Evolutionary conservation across 768 basidiomycete species (phyloP), one percentile per base, ranked within the genome.

Genomic region (Russula virescens): DNA sequence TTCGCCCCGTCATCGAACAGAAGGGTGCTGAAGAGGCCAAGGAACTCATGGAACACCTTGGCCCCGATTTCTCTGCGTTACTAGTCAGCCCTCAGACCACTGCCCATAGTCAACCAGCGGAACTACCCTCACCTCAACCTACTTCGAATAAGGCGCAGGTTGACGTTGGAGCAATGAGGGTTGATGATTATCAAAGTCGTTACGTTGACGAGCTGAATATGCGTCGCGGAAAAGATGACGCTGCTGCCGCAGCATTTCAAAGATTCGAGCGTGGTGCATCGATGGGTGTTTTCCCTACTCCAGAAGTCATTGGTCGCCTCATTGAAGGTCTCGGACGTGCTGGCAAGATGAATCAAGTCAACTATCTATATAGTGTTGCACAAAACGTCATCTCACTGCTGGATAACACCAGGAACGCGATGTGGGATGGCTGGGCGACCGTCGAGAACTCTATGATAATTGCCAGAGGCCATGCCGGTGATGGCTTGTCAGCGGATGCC

Each of bases 381-480:
- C 92, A 95, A 73, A 70, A 70, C 14, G 75, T 88, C 1, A 71
- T 96, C 23, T 69, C 77, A 5, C 71, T 77, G 0, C 65, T 84
- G 40, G 76, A 79, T 66, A 56, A 71, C 38, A 70, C 76, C 69
- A 78, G 81, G 67, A 72, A 77, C 0, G 73, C 75, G 69, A 88
- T 87, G 69, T 73, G 79, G 16, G 68, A 72, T 23, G 78, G 79
- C 1, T 98, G 95, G 94, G 82, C 85, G 71, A 69, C 73, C 28
- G 76, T 98, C 47, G 96, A 98, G 72, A 88, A 96, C 72, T 79
- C 82, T 61, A 98, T 98, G 94, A 80, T 98, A 65, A 83, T 91
- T 60, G 92, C 88, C 0, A 79, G 85, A 16, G 93, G 92, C 1
- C 89, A 95, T 66, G 80, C 84, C 0, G 94, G 93, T 0, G 83